Evolutionary conservation across 139 green algal species (phyloP).

Genomic region (Eudorina sp.): DNA sequence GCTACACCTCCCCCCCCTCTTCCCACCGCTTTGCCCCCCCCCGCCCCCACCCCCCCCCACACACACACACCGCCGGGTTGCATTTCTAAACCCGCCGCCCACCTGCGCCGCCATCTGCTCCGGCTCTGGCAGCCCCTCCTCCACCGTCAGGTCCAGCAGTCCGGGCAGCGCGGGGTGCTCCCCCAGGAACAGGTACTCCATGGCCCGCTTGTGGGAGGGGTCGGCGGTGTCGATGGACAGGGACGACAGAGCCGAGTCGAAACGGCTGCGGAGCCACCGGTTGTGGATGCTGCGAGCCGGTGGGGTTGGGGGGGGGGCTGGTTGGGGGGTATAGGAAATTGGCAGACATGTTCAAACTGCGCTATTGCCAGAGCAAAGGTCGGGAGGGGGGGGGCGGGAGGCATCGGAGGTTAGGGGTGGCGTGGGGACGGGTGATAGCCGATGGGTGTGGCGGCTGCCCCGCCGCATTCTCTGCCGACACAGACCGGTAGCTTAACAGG

Average conservation of each 20-base stretch:
- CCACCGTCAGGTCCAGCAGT: slow-evolving; percentile 57
- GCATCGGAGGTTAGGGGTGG: background rate
- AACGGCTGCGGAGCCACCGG: slow-evolving; percentile 72
- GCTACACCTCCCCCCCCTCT: too few relatives aligned
- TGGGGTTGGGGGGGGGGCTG: background rate
- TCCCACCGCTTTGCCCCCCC: too few relatives aligned
- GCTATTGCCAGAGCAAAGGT: too few relatives aligned
- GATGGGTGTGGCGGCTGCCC: background rate
- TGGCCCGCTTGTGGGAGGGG: slow-evolving; percentile 59
- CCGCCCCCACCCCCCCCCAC: too few relatives aligned
- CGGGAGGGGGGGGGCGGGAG: background rate
- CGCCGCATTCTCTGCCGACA: too few relatives aligned
- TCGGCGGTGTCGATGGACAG: slow-evolving; percentile 34
- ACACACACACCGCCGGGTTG: too few relatives aligned
- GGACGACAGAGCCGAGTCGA: slow-evolving; percentile 55
- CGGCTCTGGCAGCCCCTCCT: slow-evolving; percentile 64
- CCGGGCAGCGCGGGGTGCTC: slow-evolving; percentile 65
- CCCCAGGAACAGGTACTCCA: slow-evolving; percentile 79
- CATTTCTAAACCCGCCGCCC: background rate
- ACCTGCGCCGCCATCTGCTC: slow-evolving; percentile 47
- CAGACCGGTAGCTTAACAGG: too few relatives aligned
- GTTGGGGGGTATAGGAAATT: background rate
- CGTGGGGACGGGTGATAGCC: background rate
- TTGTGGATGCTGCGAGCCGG: slow-evolving; percentile 73
- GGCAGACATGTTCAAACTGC: too few relatives aligned